Evolutionary conservation across 345 rosid species (phyloP).

Genomic region (Tarenaya hassleriana): DNA sequence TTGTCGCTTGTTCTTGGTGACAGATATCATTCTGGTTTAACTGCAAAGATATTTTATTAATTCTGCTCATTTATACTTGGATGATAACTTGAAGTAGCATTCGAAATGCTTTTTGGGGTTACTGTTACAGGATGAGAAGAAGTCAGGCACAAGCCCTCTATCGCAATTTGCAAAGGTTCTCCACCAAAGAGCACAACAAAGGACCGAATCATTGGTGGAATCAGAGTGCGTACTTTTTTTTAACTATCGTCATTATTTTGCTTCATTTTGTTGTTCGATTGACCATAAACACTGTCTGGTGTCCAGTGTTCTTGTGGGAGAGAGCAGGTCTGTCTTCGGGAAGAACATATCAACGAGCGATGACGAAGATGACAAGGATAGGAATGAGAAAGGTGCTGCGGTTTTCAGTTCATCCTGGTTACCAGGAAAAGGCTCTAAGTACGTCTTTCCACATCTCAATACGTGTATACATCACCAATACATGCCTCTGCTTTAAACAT

Average conservation of each 20-base stretch:
- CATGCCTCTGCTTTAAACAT: not conserved
- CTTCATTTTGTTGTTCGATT: not conserved
- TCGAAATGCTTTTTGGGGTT: constrained; percentile 8
- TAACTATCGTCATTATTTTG: not conserved
- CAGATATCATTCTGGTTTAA: no score
- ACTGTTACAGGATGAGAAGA: constrained; percentile 55
- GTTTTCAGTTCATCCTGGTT: constrained; percentile 84
- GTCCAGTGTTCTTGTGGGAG: constrained; percentile 81
- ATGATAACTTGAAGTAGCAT: not conserved
- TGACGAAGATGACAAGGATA: constrained; percentile 46
- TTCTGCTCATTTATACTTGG: constrained; percentile 2
- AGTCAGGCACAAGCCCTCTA: constrained; percentile 57
- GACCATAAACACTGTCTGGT: constrained; percentile 12
- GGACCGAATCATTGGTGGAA: constrained; percentile 61
- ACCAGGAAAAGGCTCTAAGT: constrained; percentile 64
- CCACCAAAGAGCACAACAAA: constrained; percentile 61
- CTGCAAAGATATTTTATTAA: not conserved
- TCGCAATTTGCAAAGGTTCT: constrained; percentile 45
- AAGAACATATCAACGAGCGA: constrained; percentile 43
- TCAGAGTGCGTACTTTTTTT: constrained; percentile 52
- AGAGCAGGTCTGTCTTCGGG: constrained; percentile 52
- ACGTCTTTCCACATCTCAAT: constrained; percentile 21
- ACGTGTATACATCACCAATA: not conserved
- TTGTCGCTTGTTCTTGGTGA: no score
- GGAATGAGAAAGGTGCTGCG: constrained; percentile 42